Evolutionary conservation across 2,329 filamentous ascomycete species (phyloP), one percentile per base, ranked within the genome.

Genomic region (Neophaeococcomyces mojaviensis): DNA sequence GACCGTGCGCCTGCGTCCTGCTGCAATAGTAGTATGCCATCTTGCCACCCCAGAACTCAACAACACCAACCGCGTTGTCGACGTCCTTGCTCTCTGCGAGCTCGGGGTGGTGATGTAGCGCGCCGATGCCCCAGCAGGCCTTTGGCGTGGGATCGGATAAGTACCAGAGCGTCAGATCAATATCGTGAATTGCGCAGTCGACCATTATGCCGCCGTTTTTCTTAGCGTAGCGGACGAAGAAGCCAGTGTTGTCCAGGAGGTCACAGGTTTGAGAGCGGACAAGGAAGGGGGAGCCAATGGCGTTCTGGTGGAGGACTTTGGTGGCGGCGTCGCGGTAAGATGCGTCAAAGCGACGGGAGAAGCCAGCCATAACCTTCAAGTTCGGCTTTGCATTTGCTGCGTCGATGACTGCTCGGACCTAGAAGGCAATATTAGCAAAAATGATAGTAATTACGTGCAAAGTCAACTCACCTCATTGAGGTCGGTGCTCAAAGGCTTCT

Each of bases 311-410:
- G 49, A 74, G 68, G 49, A 72, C 68, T 13, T 61, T 53, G 52
- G 66, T 54, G 56, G 68, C 70, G 18, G 79, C 81, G 41, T 79
- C 71, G 46, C 77, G 70, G 66, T 84, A 84, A 39, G 74, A 79
- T 34, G 70, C 66, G 55, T 84, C 81, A 66, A 84, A 84, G 48
- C 78, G 75, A 26, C 78, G 73, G 4, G 76, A 79, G 68, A 81
- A 82, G 3, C 77, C 79, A 55, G 77, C 80, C 70, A 83, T 76
- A 41, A 83, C 77, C 61, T 83, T 83, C n/a, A 79, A 68, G 44
- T 81, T 59, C 1, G 78, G 78, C 39, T 74, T 71, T 50, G 35
- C 42, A 19, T 46, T 44, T 35, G 43, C 38, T 10, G 74, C 75
- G 42, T 76, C 69, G 49, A 82, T 67, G 36, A 84, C 78, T 19